Percentiles rank a stretch among this genome's conserved stretches.
phyloP scores from a whole-genome alignment of 306 rosid species.

The Abrus precatorius region DNA sequence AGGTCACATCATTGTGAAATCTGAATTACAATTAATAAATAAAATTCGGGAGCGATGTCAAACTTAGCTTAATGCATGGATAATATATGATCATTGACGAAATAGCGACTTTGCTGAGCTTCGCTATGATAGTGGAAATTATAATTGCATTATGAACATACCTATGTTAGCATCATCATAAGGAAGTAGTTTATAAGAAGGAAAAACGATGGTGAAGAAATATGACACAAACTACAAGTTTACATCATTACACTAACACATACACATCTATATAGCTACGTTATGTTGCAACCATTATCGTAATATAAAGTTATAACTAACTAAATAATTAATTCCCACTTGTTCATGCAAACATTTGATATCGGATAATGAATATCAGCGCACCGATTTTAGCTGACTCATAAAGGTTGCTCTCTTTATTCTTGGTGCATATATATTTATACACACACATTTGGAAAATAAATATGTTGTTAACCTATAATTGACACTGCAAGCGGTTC shows the following conservation, averaged over 20 bases:
- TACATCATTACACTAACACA: conserved; percentile 9
- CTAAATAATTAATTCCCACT: conserved; percentile 21
- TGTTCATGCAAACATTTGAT: conserved; percentile 20
- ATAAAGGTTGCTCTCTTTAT: background rate
- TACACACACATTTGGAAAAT: background rate
- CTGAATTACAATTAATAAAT: background rate
- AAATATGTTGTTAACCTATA: background rate
- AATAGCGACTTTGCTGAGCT: background rate
- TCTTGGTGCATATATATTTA: background rate
- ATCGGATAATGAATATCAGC: conserved; percentile 1
- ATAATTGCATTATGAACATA: background rate
- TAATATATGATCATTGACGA: conserved; percentile 17
- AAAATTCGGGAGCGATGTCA: conserved; percentile 2
- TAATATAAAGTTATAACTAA: background rate
- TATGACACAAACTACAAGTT: conserved; percentile 5
- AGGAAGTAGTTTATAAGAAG: background rate
- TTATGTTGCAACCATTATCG: background rate
- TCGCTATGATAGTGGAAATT: conserved; percentile 7
- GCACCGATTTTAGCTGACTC: conserved; percentile 19
- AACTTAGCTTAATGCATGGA: conserved; percentile 11
- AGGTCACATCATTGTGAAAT: conserved; percentile 9
- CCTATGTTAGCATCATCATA: background rate
- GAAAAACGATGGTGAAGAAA: background rate
- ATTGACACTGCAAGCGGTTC: conserved; percentile 3
- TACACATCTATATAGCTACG: background rate